Conservation (phyloP, 257 asterid species). For the Prunella vulgaris region DNA sequence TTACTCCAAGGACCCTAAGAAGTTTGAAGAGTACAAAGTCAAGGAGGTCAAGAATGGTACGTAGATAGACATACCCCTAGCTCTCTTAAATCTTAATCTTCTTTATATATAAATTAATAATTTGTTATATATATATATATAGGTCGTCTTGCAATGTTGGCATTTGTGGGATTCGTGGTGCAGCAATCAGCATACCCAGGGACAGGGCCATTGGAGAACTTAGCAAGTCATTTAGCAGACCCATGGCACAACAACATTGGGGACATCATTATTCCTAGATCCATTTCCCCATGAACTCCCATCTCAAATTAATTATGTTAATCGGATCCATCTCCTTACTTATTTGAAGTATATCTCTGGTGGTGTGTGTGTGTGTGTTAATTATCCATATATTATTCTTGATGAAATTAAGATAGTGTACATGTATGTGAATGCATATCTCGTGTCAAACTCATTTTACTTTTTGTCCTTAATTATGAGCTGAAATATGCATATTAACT, state of each 20-base stretch:
- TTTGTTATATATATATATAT: too few species aligned
- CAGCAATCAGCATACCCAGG: conserved; percentile 94
- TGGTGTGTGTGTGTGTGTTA: not conserved
- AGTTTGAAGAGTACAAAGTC: conserved; percentile 67
- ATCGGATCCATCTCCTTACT: not conserved
- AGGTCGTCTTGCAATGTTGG: conserved; percentile 83
- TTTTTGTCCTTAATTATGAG: too few species aligned
- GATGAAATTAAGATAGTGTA: too few species aligned
- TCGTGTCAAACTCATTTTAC: too few species aligned
- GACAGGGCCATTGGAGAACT: conserved; percentile 92
- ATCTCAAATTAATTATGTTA: not conserved
- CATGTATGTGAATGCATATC: too few species aligned
- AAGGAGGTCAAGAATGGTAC: conserved; percentile 91
- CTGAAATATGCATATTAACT: too few species aligned
- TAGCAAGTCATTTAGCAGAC: conserved; percentile 86
- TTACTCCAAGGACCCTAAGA: conserved; percentile 81
- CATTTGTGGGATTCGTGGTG: conserved; percentile 79
- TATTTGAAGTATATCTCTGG: not conserved
- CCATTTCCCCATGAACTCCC: conserved; percentile 28
- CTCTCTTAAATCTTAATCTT: too few species aligned
- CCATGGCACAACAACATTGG: conserved; percentile 99
- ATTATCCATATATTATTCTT: too few species aligned
- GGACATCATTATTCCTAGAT: conserved; percentile 57
- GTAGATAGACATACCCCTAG: too few species aligned
- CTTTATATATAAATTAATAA: too few species aligned